phyloP scores from a whole-genome alignment of 805 yeast genomes.

The Saccharomycopsis sp. region DNA sequence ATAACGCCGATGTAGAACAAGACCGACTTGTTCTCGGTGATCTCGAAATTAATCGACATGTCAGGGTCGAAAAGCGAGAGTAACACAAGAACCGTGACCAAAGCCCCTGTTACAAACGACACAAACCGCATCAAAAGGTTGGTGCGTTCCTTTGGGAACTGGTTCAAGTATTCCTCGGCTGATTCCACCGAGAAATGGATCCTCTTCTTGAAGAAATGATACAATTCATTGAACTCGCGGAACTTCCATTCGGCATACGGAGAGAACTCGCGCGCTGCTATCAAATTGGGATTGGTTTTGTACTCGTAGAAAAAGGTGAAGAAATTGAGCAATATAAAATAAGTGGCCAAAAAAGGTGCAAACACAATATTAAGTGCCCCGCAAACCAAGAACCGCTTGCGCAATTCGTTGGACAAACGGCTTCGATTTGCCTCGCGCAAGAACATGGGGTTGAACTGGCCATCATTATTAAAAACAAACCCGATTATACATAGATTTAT shows the following conservation, averaged over 20 bases:
- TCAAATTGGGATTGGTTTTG: conserved; percentile 76
- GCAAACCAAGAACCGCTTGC: conserved; percentile 77
- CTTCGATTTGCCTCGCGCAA: conserved; percentile 66
- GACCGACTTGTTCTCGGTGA: conserved; percentile 73
- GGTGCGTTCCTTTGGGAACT: conserved; percentile 78
- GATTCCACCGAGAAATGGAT: conserved; percentile 69
- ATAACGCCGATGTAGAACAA: conserved; percentile 82
- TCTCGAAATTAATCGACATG: conserved; percentile 80
- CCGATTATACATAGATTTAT: conserved; percentile 82
- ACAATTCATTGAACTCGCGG: conserved; percentile 88
- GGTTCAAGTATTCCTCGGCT: conserved; percentile 79
- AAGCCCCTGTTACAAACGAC: conserved; percentile 78
- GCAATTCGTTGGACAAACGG: conserved; percentile 59
- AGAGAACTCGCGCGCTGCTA: conserved; percentile 82
- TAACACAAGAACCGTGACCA: conserved; percentile 80
- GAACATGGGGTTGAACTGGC: conserved; percentile 69
- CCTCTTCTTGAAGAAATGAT: conserved; percentile 79
- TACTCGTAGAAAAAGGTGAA: conserved; percentile 90
- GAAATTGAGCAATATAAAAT: conserved; percentile 77
- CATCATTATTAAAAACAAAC: conserved; percentile 74
- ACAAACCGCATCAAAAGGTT: conserved; percentile 51
- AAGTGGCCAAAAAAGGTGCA: conserved; percentile 80
- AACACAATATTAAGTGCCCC: conserved; percentile 76
- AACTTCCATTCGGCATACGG: conserved; percentile 94
- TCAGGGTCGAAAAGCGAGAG: conserved; percentile 82